Percentiles rank a stretch among this genome's conserved stretches.
Evolutionary conservation across 306 rosid species (phyloP).

Genomic region (Herpetospermum pedunculosum): DNA sequence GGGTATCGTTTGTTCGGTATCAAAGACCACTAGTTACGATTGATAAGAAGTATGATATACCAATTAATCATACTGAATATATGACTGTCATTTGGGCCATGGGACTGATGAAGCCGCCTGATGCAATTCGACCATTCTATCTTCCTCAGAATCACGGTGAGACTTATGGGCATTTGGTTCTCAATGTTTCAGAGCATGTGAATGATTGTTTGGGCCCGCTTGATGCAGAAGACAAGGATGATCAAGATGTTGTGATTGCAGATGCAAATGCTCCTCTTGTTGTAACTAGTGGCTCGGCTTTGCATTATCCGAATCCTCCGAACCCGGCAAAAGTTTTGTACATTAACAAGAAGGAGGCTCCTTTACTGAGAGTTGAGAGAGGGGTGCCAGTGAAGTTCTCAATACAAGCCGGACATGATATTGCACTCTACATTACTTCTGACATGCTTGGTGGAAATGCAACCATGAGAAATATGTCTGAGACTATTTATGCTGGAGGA

Average conservation of each 20-base stretch:
- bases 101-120: constrained; percentile 67
- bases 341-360: constrained; percentile 88
- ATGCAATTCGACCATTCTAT: constrained; percentile 50
- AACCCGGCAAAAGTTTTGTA: constrained; percentile 64
- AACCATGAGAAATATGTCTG: constrained; percentile 55
- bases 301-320: constrained; percentile 77
- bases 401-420: constrained; percentile 77
- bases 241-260: constrained; percentile 62
- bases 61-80: constrained; percentile 32
- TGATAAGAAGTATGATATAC: constrained; percentile 50
- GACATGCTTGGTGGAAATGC: constrained; percentile 89
- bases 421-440: constrained; percentile 67
- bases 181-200: constrained; percentile 52
- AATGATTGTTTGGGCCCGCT: constrained; percentile 77
- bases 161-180: constrained; percentile 41
- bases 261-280: constrained; percentile 63
- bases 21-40: constrained; percentile 45
- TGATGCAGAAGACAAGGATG: constrained; percentile 74
- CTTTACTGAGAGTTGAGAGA: constrained; percentile 76
- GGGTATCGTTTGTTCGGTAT: constrained; percentile 56
- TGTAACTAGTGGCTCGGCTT: constrained; percentile 43
- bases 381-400: constrained; percentile 82
- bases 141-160: constrained; percentile 84
- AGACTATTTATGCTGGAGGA: constrained; percentile 80
- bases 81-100: constrained; percentile 86